Percentiles rank a stretch among this genome's conserved stretches.
Evolutionary conservation across 768 basidiomycete species (phyloP).

Genomic region (Roridomyces roridus): DNA sequence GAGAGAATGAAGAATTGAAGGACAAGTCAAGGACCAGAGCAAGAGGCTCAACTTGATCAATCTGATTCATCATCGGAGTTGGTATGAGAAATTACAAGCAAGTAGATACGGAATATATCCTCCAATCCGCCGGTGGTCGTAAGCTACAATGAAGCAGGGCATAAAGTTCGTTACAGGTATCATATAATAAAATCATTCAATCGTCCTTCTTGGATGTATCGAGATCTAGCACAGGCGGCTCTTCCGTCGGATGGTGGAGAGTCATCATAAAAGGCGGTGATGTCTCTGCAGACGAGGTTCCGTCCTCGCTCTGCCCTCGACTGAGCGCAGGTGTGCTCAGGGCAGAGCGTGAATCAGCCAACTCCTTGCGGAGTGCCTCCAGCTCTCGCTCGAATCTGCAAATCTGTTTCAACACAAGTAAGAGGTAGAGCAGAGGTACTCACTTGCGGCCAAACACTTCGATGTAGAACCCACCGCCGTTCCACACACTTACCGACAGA

Average conservation of each 20-base stretch:
- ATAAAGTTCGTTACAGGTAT: conserved; percentile 10
- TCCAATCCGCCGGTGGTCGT: no score
- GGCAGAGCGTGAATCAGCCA: conserved; percentile 75
- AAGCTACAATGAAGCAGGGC: conserved; percentile 1
- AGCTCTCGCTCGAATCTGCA: conserved; percentile 90
- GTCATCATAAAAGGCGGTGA: conserved; percentile 40
- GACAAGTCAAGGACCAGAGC: no score
- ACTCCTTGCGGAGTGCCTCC: conserved; percentile 88
- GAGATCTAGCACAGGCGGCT: conserved; percentile 4
- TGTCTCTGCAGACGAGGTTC: conserved; percentile 43
- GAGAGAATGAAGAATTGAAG: no score
- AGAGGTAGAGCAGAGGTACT: conserved; percentile 36
- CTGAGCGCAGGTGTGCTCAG: conserved; percentile 36
- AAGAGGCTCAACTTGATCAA: no score
- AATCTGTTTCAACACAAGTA: conserved; percentile 14
- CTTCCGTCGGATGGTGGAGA: conserved; percentile 16
- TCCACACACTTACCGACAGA: conserved; percentile 92
- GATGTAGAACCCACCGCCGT: conserved; percentile 94
- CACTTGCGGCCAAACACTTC: conserved; percentile 97
- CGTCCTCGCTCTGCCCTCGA: conserved; percentile 45
- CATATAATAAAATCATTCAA: conserved; percentile 20
- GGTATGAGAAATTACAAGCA: no score
- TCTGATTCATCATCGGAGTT: no score
- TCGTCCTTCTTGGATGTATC: conserved; percentile 36
- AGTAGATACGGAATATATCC: no score